phyloP scores from a whole-genome alignment of 163 green algal species.

The Prototheca wickerhamii region DNA sequence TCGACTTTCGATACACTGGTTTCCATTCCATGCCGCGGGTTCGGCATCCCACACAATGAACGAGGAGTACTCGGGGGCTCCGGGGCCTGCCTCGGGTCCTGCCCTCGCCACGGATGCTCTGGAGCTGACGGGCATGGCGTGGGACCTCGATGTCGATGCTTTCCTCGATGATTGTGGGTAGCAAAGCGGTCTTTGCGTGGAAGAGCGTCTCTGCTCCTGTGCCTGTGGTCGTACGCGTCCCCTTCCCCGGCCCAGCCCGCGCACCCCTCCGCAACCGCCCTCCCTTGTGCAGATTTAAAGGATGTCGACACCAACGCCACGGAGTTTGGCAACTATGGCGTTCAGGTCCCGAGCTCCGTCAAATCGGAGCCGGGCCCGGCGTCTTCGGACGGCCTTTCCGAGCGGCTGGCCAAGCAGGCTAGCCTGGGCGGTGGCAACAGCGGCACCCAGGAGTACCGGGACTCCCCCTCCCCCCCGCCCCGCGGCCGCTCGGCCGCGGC shows the following conservation, averaged over 20 bases:
- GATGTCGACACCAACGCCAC: constrained; percentile 3
- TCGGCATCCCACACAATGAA: background rate
- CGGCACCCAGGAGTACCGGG: background rate
- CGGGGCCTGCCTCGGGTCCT: background rate
- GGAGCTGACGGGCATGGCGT: constrained; percentile 6
- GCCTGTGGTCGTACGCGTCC: too few species aligned
- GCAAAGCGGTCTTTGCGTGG: background rate
- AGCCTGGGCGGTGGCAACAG: background rate
- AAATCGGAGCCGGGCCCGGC: background rate
- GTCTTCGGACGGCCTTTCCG: background rate
- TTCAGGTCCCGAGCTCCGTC: background rate
- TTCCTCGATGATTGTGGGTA: constrained; percentile 22
- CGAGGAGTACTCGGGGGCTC: background rate
- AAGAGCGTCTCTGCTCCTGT: background rate
- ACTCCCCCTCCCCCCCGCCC: background rate
- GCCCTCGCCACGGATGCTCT: background rate
- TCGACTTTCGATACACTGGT: too few species aligned
- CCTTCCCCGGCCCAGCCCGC: background rate
- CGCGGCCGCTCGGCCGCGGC: background rate
- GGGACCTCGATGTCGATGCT: constrained; percentile 16
- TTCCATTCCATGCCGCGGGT: background rate
- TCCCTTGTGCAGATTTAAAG: constrained; percentile 4
- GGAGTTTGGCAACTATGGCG: constrained; percentile 17
- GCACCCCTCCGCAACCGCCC: background rate
- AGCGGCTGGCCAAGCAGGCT: background rate